Base-by-base conservation (phyloP, 2,329 filamentous ascomycete genomes). In the Tolypocladium tundrense region DNA sequence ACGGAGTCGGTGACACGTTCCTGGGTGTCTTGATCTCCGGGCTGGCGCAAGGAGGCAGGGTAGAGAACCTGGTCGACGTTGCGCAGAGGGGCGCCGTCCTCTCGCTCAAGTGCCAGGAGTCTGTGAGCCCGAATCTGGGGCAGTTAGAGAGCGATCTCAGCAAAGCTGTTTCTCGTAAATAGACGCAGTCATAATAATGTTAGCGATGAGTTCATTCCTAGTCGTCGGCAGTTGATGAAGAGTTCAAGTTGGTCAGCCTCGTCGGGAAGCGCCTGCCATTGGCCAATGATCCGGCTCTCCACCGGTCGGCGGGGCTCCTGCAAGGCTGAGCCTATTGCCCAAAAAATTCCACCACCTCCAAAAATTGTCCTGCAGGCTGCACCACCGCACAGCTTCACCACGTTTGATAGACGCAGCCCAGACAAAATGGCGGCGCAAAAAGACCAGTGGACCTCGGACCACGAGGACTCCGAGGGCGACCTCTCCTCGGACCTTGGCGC, bases 1-100 rank as follows among this genome's bases (percentile, higher is more conserved):
- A 97, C 69, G 94, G 93, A 0, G 91, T 91, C 2, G 94, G 94
- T 0, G 94, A 99, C 72, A 97, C 94, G 0, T 92, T 97, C 70
- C 77, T 95, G 10, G 94, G 93, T 0, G 88, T 91, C 16, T 65
- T 97, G 58, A 77, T 96, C n/a, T 88, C 91, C 1, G 90, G 89
- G 0, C 70, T 97, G 63, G 85, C 86, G 0, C 82, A 79, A 65
- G 80, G 80, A 0, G 79, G 78, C 3, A 74, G 73, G 60, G 69
- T 82, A 59, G 73, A 85, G 66, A 79, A 87, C 53, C 71, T 94
- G 57, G 77, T 99, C n/a, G 78, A 85, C 58, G 73, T 94, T 41
- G 93, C 92, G 37, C 94, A 97, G 74, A 81, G 80, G 66, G 93
- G 88, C 3, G 91, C 92, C 4, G 83, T 89, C 0, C 73, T 90